These are phyloP conservation scores for Ascochyta koolunga DNA, from an alignment of 2,329 filamentous ascomycete species.

Conservation along the genomic window DNA sequence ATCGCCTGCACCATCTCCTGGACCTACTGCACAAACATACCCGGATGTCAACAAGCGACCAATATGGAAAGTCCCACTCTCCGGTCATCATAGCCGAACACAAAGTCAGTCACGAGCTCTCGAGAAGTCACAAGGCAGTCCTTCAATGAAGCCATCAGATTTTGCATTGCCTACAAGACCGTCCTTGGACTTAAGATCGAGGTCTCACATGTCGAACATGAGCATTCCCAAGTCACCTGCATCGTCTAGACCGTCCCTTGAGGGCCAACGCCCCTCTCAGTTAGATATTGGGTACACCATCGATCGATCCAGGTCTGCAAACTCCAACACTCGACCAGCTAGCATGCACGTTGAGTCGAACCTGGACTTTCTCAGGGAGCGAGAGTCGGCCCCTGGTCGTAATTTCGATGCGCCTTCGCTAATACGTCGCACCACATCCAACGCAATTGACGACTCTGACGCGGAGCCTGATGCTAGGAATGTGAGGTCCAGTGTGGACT, in stretches of 20 bases:
- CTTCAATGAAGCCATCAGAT: constrained; percentile 46
- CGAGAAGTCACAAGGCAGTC: constrained; percentile 44
- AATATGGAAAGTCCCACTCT: constrained; percentile 60
- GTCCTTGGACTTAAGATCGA: constrained; percentile 55
- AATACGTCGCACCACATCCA: constrained; percentile 36
- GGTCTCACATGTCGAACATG: constrained; percentile 57
- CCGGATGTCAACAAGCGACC: constrained; percentile 52
- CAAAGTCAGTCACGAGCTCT: constrained; percentile 57
- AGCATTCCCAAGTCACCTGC: constrained; percentile 60
- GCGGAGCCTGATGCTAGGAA: constrained; percentile 64
- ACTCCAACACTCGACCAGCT: constrained; percentile 71
- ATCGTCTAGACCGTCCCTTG: constrained; percentile 71
- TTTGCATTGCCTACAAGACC: constrained; percentile 49
- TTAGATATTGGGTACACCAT: constrained; percentile 66
- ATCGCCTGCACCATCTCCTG: constrained; percentile 56
- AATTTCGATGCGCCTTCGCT: constrained; percentile 41
- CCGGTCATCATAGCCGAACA: constrained; percentile 52
- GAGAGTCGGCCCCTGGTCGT: constrained; percentile 62
- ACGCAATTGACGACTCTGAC: constrained; percentile 45
- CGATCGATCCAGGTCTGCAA: constrained; percentile 67
- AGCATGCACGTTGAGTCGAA: constrained; percentile 86
- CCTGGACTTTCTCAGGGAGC: constrained; percentile 80
- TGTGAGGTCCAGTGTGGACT: constrained; percentile 82
- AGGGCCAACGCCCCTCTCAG: constrained; percentile 69
- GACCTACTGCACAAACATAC: constrained; percentile 37